Evolutionary conservation across 805 yeast genomes (phyloP).

Genomic region (Yamadazyma paraphyllophila): DNA sequence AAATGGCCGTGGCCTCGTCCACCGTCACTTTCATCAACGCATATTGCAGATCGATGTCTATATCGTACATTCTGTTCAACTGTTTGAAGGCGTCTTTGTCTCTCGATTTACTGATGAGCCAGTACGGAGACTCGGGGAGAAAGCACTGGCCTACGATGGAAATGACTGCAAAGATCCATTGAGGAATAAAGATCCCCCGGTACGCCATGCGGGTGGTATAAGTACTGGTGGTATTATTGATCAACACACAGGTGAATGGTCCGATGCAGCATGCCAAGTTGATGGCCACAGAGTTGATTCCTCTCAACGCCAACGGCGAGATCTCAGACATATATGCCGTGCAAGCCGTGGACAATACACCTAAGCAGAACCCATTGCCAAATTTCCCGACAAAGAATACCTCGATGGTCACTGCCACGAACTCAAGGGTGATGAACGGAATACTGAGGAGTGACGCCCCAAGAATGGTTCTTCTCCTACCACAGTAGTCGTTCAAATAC

Average conservation of each 20-base stretch:
- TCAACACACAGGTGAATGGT: constrained; percentile 9
- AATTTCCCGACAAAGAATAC: constrained; percentile 11
- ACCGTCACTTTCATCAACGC: constrained; percentile 8
- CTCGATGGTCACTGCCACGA: constrained; percentile 5
- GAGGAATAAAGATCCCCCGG: constrained; percentile 7
- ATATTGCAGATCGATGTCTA: background rate
- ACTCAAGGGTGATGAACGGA: constrained; percentile 10
- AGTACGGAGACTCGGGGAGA: constrained; percentile 46
- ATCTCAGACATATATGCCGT: constrained; percentile 11
- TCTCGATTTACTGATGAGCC: constrained; percentile 28
- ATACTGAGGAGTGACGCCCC: background rate
- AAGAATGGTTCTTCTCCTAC: constrained; percentile 8
- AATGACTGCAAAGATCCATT: constrained; percentile 10
- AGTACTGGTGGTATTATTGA: background rate
- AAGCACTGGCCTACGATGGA: constrained; percentile 20
- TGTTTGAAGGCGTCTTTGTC: background rate
- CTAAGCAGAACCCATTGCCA: constrained; percentile 9
- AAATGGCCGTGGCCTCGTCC: constrained; percentile 13
- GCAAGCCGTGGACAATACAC: constrained; percentile 6
- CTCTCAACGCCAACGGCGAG: constrained; percentile 9
- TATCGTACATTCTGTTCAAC: background rate
- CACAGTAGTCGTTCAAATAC: constrained; percentile 6
- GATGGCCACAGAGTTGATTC: constrained; percentile 6
- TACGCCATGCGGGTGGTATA: constrained; percentile 3
- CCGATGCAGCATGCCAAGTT: constrained; percentile 11